These are phyloP conservation scores for Linum lewisii DNA, from an alignment of 345 rosid species.

Conservation along the genomic window DNA sequence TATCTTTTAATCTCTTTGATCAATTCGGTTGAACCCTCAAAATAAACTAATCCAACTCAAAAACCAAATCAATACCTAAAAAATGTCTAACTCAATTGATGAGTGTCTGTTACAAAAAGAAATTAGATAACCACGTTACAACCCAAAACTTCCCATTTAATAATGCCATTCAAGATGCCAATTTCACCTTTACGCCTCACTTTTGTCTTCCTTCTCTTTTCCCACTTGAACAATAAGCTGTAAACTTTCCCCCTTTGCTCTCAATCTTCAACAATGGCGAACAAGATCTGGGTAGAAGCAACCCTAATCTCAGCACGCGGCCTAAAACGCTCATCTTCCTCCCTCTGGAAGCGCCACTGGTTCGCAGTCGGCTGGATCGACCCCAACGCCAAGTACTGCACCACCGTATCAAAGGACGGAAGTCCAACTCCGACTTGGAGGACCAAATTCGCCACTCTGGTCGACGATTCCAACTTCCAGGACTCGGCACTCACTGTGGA, in stretches of 20 bases:
- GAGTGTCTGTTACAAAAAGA: too few relatives aligned
- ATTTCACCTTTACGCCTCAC: too few relatives aligned
- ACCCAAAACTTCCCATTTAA: too few relatives aligned
- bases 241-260: too few relatives aligned
- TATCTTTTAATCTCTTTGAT: too few relatives aligned
- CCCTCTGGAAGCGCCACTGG: conserved; percentile 87
- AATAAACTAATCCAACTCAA: too few relatives aligned
- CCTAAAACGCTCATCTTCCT: conserved; percentile 45
- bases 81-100: too few relatives aligned
- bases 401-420: conserved; percentile 45
- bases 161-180: too few relatives aligned
- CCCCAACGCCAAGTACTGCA: conserved; percentile 75
- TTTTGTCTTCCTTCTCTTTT: background rate
- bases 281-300: conserved; percentile 57
- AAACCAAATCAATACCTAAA: too few relatives aligned
- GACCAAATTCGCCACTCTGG: conserved; percentile 55
- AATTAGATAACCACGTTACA: too few relatives aligned
- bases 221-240: background rate
- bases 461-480: conserved; percentile 41
- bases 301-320: conserved; percentile 75
- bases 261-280: conserved; percentile 16
- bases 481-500: conserved; percentile 48
- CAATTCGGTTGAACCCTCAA: too few relatives aligned
- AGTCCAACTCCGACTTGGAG: conserved; percentile 68
- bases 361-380: conserved; percentile 87